Conservation (phyloP, 768 basidiomycete species). For the Hortiboletus campestris region DNA sequence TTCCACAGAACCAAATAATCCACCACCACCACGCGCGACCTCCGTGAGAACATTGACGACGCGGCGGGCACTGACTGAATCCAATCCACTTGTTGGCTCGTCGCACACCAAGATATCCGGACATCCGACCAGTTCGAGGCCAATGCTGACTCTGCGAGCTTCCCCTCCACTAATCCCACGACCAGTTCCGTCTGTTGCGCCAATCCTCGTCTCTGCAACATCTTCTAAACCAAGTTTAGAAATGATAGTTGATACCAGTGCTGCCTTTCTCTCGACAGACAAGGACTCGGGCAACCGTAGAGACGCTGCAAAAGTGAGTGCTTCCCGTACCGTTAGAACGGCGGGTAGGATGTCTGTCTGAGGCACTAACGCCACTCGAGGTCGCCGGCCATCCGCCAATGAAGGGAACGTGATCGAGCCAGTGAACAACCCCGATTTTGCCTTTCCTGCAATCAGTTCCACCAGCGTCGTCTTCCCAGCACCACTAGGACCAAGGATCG, state of each 20-base stretch:
- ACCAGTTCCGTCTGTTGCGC: constrained; percentile 58
- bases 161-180: constrained; percentile 92
- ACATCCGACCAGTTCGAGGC: constrained; percentile 79
- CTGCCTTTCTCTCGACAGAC: constrained; percentile 55
- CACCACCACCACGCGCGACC: constrained; percentile 55
- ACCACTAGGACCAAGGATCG: constrained; percentile 91
- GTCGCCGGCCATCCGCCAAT: constrained; percentile 32
- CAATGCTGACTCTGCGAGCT: constrained; percentile 87
- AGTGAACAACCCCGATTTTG: constrained; percentile 65
- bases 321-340: constrained; percentile 76
- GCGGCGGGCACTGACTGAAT: constrained; percentile 82
- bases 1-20: constrained; percentile 19
- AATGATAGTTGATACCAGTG: constrained; percentile 68
- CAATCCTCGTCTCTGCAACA: constrained; percentile 71
- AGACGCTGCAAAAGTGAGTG: constrained; percentile 81
- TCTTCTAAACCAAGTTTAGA: constrained; percentile 73
- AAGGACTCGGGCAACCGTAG: constrained; percentile 79
- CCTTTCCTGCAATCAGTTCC: constrained; percentile 84
- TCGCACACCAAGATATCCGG: constrained; percentile 87
- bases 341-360: constrained; percentile 83
- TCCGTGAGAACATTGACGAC: constrained; percentile 74
- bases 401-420: constrained; percentile 63
- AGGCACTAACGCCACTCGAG: constrained; percentile 81
- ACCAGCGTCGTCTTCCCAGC: constrained; percentile 92
- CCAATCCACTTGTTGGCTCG: constrained; percentile 81